phyloP scores from a whole-genome alignment of 169 alveolate genomes.

The Plasmodium fragile region DNA sequence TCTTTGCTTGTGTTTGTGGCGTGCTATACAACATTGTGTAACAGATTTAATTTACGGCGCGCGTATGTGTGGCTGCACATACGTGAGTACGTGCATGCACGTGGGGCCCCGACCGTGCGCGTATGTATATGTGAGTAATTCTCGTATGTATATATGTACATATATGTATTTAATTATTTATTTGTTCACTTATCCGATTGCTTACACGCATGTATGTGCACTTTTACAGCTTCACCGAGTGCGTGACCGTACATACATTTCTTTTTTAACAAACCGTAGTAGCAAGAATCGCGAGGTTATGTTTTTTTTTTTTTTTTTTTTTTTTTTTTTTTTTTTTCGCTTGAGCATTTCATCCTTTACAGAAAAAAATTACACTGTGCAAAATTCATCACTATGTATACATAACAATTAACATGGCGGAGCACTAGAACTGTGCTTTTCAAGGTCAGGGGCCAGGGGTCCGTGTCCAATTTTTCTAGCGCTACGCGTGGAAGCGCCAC shows the following conservation, averaged over 20 bases:
- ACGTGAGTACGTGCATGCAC: not conserved
- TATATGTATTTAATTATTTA: no score
- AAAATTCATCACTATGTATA: not conserved
- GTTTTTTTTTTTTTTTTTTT: not conserved
- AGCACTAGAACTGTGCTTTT: not conserved
- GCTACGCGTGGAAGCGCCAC: not conserved
- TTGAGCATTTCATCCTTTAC: not conserved
- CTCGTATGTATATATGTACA: not conserved
- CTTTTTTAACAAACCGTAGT: not conserved
- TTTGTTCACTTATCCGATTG: not conserved
- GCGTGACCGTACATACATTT: not conserved
- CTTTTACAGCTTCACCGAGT: not conserved
- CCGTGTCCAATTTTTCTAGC: not conserved
- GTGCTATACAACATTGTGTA: constrained; percentile 26
- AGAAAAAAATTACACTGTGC: not conserved
- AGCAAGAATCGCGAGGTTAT: not conserved
- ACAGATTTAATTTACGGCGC: constrained; percentile 23
- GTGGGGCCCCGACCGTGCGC: not conserved
- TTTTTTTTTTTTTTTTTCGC: not conserved
- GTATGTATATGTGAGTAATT: not conserved
- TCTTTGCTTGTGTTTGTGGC: not conserved
- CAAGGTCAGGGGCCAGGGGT: not conserved
- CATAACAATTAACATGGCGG: not conserved
- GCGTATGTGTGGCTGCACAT: not conserved
- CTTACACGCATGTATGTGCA: not conserved